A percentile compares a stretch with the other conserved stretches of the same genome.
Conservation (phyloP, 1,284 basidiomycete genomes). For the Pseudozyma thailandica region DNA sequence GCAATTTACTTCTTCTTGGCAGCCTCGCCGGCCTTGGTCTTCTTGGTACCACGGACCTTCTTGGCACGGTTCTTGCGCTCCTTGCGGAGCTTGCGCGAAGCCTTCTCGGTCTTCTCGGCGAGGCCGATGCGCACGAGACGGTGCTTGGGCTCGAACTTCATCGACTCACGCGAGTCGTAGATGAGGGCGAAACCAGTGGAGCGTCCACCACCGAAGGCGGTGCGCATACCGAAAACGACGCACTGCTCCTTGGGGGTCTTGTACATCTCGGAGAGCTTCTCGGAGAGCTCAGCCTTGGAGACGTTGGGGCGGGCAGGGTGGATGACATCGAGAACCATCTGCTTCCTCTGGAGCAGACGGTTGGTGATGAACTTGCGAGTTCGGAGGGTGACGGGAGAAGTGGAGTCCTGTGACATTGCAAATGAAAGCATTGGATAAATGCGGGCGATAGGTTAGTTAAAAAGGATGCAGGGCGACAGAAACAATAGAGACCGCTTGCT, state of each 20-base stretch:
- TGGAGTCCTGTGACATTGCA: slow-evolving; percentile 73
- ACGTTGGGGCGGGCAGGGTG: slow-evolving; percentile 96
- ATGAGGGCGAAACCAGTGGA: slow-evolving; percentile 95
- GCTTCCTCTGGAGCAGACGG: slow-evolving; percentile 88
- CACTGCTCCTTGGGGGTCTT: slow-evolving; percentile 75
- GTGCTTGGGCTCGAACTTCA: slow-evolving; percentile 94
- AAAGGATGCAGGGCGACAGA: neutral
- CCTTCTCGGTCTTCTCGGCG: slow-evolving; percentile 83
- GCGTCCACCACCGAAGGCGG: slow-evolving; percentile 97
- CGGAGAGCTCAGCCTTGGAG: slow-evolving; percentile 89
- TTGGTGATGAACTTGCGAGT: slow-evolving; percentile 99
- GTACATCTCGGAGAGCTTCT: slow-evolving; percentile 84
- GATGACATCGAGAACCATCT: slow-evolving; percentile 86
- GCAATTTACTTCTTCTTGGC: slow-evolving; percentile 62
- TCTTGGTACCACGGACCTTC: slow-evolving; percentile 82
- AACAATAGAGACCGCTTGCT: neutral
- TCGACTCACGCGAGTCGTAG: slow-evolving; percentile 94
- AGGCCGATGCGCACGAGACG: slow-evolving; percentile 88
- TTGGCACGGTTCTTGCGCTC: slow-evolving; percentile 99
- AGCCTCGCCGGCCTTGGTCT: slow-evolving; percentile 60
- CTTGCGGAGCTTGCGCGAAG: slow-evolving; percentile 97
- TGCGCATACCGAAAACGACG: slow-evolving; percentile 76
- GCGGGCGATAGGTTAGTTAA: slow-evolving; percentile 9
- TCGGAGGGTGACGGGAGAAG: slow-evolving; percentile 93
- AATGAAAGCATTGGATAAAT: neutral